Conservation (phyloP, 768 basidiomycete species). For the Ramaria rubella region DNA sequence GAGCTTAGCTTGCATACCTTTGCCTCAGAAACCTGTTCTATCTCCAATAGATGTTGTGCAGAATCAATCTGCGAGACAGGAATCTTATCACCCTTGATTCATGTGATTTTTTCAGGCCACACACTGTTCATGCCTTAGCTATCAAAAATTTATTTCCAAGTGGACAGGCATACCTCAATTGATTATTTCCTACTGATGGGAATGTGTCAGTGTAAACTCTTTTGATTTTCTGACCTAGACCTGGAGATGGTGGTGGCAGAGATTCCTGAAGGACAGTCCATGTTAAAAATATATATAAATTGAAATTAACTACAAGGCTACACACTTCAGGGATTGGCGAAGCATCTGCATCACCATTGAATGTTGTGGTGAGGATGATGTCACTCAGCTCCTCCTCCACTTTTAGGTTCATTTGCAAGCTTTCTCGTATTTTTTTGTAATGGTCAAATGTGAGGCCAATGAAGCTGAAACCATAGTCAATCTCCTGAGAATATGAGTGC, state of each 20-base stretch:
- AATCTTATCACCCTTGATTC: not conserved
- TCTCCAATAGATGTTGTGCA: too few species aligned
- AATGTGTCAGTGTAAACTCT: not conserved
- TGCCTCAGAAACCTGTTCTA: too few species aligned
- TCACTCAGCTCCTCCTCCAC: not conserved
- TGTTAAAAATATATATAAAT: not conserved
- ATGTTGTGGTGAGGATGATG: not conserved
- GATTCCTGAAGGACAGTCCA: not conserved
- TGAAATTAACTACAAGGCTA: not conserved
- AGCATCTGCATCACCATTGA: slow-evolving; percentile 5
- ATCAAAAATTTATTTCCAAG: not conserved
- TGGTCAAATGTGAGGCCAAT: not conserved
- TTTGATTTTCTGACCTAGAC: not conserved
- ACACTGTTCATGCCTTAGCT: not conserved
- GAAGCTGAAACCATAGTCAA: not conserved
- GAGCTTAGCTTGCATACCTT: too few species aligned
- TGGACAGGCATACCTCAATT: not conserved
- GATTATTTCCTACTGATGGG: not conserved
- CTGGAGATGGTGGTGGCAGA: not conserved
- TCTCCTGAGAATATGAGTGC: not conserved
- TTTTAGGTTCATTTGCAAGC: not conserved
- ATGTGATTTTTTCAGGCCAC: not conserved
- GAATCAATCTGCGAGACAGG: not conserved
- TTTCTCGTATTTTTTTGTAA: not conserved
- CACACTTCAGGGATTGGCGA: not conserved